Base-by-base conservation (phyloP, 2,329 filamentous ascomycete genomes). In the Fusarium camptoceras region DNA sequence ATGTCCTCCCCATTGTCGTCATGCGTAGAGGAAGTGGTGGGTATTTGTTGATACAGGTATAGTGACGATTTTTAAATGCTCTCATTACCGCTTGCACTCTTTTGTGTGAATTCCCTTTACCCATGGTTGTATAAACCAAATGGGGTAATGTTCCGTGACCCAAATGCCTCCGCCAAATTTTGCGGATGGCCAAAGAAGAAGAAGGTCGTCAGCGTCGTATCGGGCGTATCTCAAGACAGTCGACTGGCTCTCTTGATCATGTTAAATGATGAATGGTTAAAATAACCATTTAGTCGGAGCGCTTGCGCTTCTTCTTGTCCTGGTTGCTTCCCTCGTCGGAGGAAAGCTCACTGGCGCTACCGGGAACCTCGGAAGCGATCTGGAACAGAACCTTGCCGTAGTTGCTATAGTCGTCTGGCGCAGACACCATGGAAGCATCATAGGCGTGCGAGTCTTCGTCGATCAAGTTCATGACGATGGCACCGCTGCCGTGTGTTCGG, bases 401-500 rank as follows among this genome's bases (percentile, higher is more conserved):
- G 62, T 86, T 85, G 73, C 85, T 85, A 61, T 90, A 89, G 66
- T 93, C 91, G n/a, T 89, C 87, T 18, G 85, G 83, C 42, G 85
- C 78, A 16, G 80, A 73, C 80, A 83, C 83, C 80, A 82, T 79
- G 59, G 80, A 80, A 60, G 75, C 80, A 70, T 82, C 81, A 51
- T 83, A 83, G 30, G 79, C 75, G 55, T 80, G 81, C 4, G 76
- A 79, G 7, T 93, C 87, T 58, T 91, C 88, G 71, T 95, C 93
- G 51, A 97, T 86, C 51, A 98, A 87, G 76, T 93, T 93, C 91
- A 98, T 95, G 76, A 97, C 91, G 72, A 98, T 92, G 66, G 94
- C 93, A 67, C 94, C 94, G 63, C 91, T 92, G 59, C 94, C 94
- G 78, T 99, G 96, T 7, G 96, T 99, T 69, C 96, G 90, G 70